A percentile compares a stretch with the other conserved stretches of the same genome.
Conservation (phyloP, 371 early-diverging fungal species). For the Mortierella sp. region DNA sequence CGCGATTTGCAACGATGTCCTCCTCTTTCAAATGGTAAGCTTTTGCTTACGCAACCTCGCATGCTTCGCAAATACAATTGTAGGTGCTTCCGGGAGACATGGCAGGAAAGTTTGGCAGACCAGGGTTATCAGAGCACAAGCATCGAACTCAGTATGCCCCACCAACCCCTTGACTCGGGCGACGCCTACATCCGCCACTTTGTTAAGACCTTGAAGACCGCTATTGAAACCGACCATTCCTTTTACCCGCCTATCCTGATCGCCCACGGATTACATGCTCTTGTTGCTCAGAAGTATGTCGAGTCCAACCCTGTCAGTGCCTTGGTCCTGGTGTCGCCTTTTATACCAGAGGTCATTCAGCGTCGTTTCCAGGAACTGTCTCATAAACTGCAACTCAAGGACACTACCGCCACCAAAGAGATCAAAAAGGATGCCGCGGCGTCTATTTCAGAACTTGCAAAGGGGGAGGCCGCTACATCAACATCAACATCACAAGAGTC, state of each 20-base stretch:
- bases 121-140: constrained; percentile 57
- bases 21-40: neutral
- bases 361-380: constrained; percentile 40
- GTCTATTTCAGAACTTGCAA: neutral
- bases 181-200: constrained; percentile 53
- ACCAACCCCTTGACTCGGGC: constrained; percentile 30
- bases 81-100: constrained; percentile 55
- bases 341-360: constrained; percentile 41
- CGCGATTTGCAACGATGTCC: neutral
- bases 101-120: constrained; percentile 50
- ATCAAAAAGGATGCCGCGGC: neutral
- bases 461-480: neutral
- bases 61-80: neutral
- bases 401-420: neutral
- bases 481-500: constrained; percentile 3
- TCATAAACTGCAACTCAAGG: constrained; percentile 16
- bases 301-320: constrained; percentile 59
- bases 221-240: constrained; percentile 55
- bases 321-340: constrained; percentile 53
- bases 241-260: constrained; percentile 57
- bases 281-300: constrained; percentile 55
- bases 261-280: constrained; percentile 55
- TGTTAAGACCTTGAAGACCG: constrained; percentile 43
- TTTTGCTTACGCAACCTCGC: neutral
- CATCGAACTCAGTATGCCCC: constrained; percentile 45